Percentiles rank a stretch among this genome's conserved stretches.
phyloP scores from a whole-genome alignment of 768 basidiomycete genomes.

The Mycena galericulata region DNA sequence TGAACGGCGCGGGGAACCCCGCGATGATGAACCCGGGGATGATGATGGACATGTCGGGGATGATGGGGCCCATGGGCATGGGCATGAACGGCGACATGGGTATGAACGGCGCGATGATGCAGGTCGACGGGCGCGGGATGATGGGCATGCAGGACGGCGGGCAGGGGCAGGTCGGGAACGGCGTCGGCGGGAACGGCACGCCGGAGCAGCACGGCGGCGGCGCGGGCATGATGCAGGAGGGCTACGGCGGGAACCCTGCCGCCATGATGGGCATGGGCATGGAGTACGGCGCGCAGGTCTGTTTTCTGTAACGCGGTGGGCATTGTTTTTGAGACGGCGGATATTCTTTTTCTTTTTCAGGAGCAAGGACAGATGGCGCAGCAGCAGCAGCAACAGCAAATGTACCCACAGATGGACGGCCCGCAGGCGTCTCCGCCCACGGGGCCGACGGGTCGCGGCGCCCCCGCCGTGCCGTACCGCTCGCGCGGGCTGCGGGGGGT shows the following conservation, averaged over 20 bases:
- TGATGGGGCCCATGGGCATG: conserved; percentile 74
- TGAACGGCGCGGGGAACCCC: conserved; percentile 68
- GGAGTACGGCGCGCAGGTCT: conserved; percentile 84
- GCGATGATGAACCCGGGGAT: conserved; percentile 73
- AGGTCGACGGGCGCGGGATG: conserved; percentile 46
- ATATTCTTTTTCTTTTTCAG: conserved; percentile 52
- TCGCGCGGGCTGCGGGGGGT: conserved; percentile 56
- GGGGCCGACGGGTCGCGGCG: conserved; percentile 51
- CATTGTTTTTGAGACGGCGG: conserved; percentile 31
- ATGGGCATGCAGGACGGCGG: conserved; percentile 52
- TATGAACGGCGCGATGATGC: conserved; percentile 71
- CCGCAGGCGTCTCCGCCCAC: conserved; percentile 38
- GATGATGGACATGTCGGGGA: conserved; percentile 86
- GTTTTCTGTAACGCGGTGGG: conserved; percentile 45
- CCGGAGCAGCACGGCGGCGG: conserved; percentile 57
- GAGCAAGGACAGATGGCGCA: conserved; percentile 63
- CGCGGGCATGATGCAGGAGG: conserved; percentile 63
- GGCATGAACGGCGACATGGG: conserved; percentile 77
- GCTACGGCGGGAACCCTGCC: conserved; percentile 53
- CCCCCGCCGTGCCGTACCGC: conserved; percentile 52
- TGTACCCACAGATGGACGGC: conserved; percentile 76
- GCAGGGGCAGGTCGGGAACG: conserved; percentile 40
- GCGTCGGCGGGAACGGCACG: conserved; percentile 45
- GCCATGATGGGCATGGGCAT: conserved; percentile 81
- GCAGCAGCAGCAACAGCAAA: conserved; percentile 70